Conservation (phyloP, 768 basidiomycete genomes). For the Hysterangium stoloniferum region DNA sequence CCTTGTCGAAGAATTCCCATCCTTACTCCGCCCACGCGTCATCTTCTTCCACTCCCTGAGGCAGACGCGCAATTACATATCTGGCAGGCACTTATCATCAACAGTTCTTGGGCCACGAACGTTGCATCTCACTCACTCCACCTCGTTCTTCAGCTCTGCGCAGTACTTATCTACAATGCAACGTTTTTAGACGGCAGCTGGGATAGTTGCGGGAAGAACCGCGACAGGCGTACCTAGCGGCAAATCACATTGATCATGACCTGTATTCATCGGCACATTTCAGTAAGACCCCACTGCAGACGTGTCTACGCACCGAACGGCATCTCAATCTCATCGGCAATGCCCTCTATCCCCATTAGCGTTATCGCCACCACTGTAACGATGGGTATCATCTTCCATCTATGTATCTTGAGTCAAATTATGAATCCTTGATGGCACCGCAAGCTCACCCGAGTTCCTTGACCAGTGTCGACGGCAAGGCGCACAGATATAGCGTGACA, state of each 20-base stretch:
- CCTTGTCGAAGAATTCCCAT: too few species aligned
- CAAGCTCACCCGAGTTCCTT: constrained; percentile 46
- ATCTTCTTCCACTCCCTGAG: constrained; percentile 4
- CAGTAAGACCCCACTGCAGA: too few species aligned
- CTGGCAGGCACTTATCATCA: neutral
- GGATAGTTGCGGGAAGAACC: neutral
- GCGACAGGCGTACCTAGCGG: constrained; percentile 59
- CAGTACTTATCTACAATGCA: constrained; percentile 63
- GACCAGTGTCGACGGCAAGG: constrained; percentile 81
- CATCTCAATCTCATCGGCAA: constrained; percentile 92
- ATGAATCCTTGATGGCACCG: neutral
- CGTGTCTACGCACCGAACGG: constrained; percentile 64
- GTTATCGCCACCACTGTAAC: constrained; percentile 85
- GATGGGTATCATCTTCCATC: constrained; percentile 79
- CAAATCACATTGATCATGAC: constrained; percentile 58
- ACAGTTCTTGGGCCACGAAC: neutral
- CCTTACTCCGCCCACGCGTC: neutral
- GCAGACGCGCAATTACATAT: constrained; percentile 3
- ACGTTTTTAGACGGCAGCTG: neutral
- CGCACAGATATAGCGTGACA: constrained; percentile 87
- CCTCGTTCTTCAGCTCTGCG: constrained; percentile 78
- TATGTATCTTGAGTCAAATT: neutral
- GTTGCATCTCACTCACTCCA: constrained; percentile 39
- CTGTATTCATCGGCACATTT: constrained; percentile 22
- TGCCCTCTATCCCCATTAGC: constrained; percentile 92